A percentile compares a stretch with the other conserved stretches of the same genome.
phyloP scores from a whole-genome alignment of 768 basidiomycete genomes.

The Phylloporus sp. region DNA sequence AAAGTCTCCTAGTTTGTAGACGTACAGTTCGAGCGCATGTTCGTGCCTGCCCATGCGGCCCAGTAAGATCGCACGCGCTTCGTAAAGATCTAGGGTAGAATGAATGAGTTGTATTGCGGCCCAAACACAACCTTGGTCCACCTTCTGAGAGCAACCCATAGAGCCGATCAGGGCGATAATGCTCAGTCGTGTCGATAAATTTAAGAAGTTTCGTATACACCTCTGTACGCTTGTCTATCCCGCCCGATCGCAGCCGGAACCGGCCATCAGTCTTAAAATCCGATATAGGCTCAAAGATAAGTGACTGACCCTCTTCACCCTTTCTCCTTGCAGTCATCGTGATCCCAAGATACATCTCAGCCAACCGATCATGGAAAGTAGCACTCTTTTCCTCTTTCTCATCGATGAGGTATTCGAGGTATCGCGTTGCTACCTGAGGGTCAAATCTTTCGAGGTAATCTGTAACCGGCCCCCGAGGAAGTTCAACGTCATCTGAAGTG shows the following conservation, averaged over 20 bases:
- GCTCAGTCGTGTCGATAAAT: conserved; percentile 68
- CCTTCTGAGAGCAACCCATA: conserved; percentile 84
- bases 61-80: conserved; percentile 87
- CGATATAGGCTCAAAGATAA: background rate
- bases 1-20: conserved; percentile 81
- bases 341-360: conserved; percentile 78
- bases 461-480: conserved; percentile 74
- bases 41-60: conserved; percentile 90
- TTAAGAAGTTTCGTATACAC: conserved; percentile 67
- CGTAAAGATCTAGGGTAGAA: conserved; percentile 63
- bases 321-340: conserved; percentile 55
- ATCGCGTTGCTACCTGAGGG: conserved; percentile 59
- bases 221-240: conserved; percentile 44
- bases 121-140: conserved; percentile 29
- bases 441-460: conserved; percentile 74
- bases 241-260: background rate
- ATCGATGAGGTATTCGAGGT: conserved; percentile 80
- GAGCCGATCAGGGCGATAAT: conserved; percentile 74
- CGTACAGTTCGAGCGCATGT: conserved; percentile 92
- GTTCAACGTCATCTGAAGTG: conserved; percentile 89
- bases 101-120: background rate
- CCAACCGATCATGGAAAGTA: conserved; percentile 83
- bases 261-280: background rate
- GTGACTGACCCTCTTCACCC: conserved; percentile 52
- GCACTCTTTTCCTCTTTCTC: conserved; percentile 64